Evolutionary conservation across 345 rosid genomes (phyloP).

Genomic region (Excoecaria agallocha): DNA sequence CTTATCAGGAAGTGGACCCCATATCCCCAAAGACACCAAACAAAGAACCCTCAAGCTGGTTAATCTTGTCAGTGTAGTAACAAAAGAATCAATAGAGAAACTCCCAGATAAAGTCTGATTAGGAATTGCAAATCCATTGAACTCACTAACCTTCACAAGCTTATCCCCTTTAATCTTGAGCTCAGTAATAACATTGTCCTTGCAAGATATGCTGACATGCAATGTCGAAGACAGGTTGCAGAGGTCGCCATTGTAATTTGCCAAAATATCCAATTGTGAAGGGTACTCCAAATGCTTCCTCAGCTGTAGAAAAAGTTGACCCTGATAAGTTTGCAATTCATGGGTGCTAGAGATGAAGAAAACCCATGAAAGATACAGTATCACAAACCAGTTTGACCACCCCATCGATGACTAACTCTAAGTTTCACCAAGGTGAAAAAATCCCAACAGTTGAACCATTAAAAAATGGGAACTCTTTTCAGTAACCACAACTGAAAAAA

Average conservation of each 20-base stretch:
- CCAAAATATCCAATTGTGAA: slow-evolving; percentile 54
- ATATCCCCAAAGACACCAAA: slow-evolving; percentile 85
- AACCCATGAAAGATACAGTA: slow-evolving; percentile 42
- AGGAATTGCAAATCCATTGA: slow-evolving; percentile 58
- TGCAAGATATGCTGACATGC: slow-evolving; percentile 57
- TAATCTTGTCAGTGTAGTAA: slow-evolving; percentile 80
- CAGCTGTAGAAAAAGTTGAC: slow-evolving; percentile 63
- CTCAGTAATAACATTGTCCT: slow-evolving; percentile 60
- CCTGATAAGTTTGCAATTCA: slow-evolving; percentile 58
- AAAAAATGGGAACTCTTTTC: slow-evolving; percentile 1
- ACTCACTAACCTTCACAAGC: slow-evolving; percentile 50
- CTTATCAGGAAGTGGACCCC: slow-evolving; percentile 85
- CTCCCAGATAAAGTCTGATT: slow-evolving; percentile 59
- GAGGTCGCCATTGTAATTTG: slow-evolving; percentile 57
- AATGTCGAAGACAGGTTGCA: slow-evolving; percentile 62
- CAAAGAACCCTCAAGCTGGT: slow-evolving; percentile 68
- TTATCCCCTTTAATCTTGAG: slow-evolving; percentile 81
- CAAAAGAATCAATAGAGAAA: slow-evolving; percentile 80
- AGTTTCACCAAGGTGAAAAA: slow-evolving; percentile 17
- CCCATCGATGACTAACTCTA: slow-evolving; percentile 39
- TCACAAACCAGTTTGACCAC: slow-evolving; percentile 28
- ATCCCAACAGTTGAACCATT: slow-evolving; percentile 23
- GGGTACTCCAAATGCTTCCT: slow-evolving; percentile 90
- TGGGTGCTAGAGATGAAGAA: slow-evolving; percentile 40
- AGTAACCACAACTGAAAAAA: slow-evolving; percentile 16